Conservation (phyloP, 148 eudicot genomes). For the Arbutus unedo region DNA sequence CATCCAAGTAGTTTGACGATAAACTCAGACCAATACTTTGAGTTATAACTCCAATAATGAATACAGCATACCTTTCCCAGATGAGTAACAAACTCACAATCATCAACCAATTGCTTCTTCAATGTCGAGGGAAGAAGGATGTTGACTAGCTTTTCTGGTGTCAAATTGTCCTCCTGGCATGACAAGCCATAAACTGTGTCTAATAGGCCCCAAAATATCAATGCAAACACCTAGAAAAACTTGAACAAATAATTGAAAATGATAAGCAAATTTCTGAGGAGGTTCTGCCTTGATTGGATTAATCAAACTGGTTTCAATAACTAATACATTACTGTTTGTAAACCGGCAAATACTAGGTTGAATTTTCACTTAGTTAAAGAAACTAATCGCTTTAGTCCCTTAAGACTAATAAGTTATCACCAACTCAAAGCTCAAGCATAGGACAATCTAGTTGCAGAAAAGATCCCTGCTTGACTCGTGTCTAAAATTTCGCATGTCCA, state of each 20-base stretch:
- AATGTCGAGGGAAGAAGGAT: constrained; percentile 48
- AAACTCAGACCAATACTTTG: no score
- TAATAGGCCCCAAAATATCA: background rate
- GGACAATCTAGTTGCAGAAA: background rate
- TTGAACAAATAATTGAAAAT: background rate
- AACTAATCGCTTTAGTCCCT: background rate
- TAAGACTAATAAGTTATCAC: background rate
- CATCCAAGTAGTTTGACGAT: no score
- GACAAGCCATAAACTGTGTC: constrained; percentile 1
- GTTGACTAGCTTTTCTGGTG: constrained; percentile 35
- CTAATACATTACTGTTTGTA: background rate
- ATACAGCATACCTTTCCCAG: constrained; percentile 47
- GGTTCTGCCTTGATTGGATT: background rate
- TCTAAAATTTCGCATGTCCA: background rate
- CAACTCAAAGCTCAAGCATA: background rate
- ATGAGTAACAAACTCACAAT: constrained; percentile 45
- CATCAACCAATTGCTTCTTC: constrained; percentile 56
- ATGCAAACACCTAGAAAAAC: background rate
- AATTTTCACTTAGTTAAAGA: background rate
- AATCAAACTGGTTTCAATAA: background rate
- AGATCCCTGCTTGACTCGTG: background rate
- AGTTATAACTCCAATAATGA: no score
- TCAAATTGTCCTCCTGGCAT: constrained; percentile 31
- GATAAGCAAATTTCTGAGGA: background rate
- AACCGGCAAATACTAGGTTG: background rate